Conservation (phyloP, 164 flowering plant species). For the Magnolia officinalis region DNA sequence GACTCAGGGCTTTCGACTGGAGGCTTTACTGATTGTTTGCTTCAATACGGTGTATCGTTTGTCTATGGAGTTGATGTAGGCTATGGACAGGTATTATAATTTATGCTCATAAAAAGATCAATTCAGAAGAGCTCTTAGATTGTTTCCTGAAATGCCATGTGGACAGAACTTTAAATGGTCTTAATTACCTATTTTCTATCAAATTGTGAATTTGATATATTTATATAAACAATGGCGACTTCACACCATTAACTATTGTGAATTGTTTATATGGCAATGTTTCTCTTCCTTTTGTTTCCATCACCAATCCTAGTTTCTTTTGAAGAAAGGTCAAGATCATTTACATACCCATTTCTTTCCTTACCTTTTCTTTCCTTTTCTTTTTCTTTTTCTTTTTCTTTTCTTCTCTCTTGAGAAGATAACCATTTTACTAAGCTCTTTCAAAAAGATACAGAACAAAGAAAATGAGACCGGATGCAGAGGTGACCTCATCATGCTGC, state of each 20-base stretch:
- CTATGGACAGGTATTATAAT: conserved; percentile 80
- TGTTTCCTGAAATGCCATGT: not conserved
- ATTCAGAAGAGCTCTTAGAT: not conserved
- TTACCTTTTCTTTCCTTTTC: no score
- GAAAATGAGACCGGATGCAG: no score
- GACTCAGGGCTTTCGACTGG: conserved; percentile 98
- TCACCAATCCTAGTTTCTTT: not conserved
- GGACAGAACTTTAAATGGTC: not conserved
- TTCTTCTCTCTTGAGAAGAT: no score
- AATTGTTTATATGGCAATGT: not conserved
- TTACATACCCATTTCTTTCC: not conserved
- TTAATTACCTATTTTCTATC: not conserved
- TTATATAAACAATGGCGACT: not conserved
- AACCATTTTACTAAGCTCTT: no score
- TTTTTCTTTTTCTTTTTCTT: no score
- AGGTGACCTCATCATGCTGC: no score
- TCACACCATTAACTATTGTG: no score
- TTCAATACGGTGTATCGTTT: conserved; percentile 88
- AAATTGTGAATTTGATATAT: no score
- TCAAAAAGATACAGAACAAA: no score
- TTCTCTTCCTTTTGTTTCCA: not conserved
- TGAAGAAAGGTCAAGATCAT: not conserved
- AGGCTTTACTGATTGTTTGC: conserved; percentile 98
- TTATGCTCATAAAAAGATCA: not conserved
- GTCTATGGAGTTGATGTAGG: conserved; percentile 99